phyloP scores from a whole-genome alignment of 75 land plant genomes.

The Picea sitchensis region DNA sequence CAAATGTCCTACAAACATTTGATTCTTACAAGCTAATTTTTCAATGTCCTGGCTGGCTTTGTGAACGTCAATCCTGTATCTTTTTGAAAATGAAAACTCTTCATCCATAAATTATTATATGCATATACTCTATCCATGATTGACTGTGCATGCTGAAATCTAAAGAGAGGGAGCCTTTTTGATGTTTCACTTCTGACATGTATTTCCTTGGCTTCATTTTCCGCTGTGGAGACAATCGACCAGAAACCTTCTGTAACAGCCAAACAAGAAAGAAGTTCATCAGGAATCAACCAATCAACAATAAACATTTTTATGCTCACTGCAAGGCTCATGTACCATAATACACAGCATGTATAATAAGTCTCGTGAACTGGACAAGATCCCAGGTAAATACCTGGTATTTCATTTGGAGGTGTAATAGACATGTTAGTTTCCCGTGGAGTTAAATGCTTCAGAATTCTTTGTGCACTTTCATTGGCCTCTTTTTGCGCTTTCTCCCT shows the following conservation, averaged over 20 bases:
- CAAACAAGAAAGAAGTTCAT: conserved; percentile 1
- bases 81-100: conserved; percentile 1
- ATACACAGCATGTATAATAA: background rate
- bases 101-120: background rate
- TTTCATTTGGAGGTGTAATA: conserved; percentile 10
- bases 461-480: conserved; percentile 9
- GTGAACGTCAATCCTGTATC: background rate
- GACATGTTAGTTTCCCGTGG: background rate
- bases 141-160: background rate
- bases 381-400: conserved; percentile 4
- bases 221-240: background rate
- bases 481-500: conserved; percentile 12
- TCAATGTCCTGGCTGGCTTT: conserved; percentile 4
- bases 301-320: background rate
- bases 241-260: conserved; percentile 1
- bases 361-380: background rate
- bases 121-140: background rate
- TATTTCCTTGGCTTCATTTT: background rate
- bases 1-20: background rate
- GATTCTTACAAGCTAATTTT: background rate
- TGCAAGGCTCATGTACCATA: background rate
- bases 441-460: conserved; percentile 7
- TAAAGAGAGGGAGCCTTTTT: background rate
- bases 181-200: background rate
- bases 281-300: background rate